A percentile compares a stretch with the other conserved stretches of the same genome.
Conservation (phyloP, 495 filamentous ascomycete species). For the Cercophora sp. region DNA sequence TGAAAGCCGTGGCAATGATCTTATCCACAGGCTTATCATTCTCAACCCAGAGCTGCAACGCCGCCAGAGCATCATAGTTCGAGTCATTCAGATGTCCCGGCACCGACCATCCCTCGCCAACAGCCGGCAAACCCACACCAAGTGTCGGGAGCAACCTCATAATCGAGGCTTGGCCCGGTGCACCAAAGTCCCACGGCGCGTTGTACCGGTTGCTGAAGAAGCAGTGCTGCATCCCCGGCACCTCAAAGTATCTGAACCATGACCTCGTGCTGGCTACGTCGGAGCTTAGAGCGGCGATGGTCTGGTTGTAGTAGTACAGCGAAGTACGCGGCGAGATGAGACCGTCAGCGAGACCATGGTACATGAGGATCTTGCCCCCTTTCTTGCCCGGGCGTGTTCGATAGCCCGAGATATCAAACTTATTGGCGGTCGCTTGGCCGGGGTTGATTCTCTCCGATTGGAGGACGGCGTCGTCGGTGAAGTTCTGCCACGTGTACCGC, state of each 20-base stretch:
- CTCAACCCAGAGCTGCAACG: conserved; percentile 55
- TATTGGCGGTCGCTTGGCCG: conserved; percentile 40
- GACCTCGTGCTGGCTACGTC: conserved; percentile 17
- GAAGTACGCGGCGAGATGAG: conserved; percentile 44
- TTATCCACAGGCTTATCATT: conserved; percentile 35
- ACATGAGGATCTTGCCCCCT: conserved; percentile 55
- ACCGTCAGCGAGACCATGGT: conserved; percentile 53
- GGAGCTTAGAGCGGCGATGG: conserved; percentile 27
- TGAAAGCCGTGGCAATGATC: conserved; percentile 44
- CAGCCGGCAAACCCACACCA: conserved; percentile 15
- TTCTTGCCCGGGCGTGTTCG: conserved; percentile 14
- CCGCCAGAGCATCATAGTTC: conserved; percentile 44
- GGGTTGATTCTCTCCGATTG: conserved; percentile 24
- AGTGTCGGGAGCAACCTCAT: conserved; percentile 17
- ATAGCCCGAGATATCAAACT: conserved; percentile 48
- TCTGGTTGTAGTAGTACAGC: conserved; percentile 42
- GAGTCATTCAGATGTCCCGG: conserved; percentile 31
- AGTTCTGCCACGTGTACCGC: conserved; percentile 35
- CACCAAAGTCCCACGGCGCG: conserved; percentile 43
- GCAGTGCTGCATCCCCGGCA: conserved; percentile 48
- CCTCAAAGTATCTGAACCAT: conserved; percentile 43
- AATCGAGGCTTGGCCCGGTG: conserved; percentile 28
- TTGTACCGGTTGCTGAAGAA: conserved; percentile 31
- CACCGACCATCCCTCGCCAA: conserved; percentile 31
- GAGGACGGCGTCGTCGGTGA: conserved; percentile 24